Base-by-base conservation (phyloP, 768 basidiomycete species). In the Coprinopsis sp. region DNA sequence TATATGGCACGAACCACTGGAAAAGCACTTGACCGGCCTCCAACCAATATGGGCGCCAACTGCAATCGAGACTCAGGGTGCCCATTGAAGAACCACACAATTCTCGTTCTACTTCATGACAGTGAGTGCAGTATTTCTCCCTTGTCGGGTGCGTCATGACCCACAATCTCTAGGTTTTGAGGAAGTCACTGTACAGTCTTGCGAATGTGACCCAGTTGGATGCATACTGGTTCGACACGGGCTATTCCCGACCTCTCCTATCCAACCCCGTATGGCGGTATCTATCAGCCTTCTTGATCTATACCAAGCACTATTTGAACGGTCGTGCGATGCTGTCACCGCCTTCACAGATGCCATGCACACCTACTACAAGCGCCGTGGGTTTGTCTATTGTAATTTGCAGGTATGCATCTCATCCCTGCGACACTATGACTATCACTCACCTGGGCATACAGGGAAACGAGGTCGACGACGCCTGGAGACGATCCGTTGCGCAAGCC, bases 191-290 rank as follows among this genome's bases (percentile, higher is more conserved):
- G 45, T 33, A 10, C 12, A 10, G 21, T 37, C 8, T 1, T 46
- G 45, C 22, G 8, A 4, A 11, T 48, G 47, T 27, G 19, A 48
- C 6, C 4, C 18, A 13, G 8, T 27, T 1, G 80, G 77, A 4
- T 76, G 14, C 3, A 18, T 49, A 2, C 44, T 56, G 10, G 46
- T 54, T 14, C 14, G 18, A n/a, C 39, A 50, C 23, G 53, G 55
- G 2, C 36, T 57, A 1, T 57, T 54, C 34, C 55, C 53, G 0
- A 45, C 50, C 1, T 28, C 55, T 12, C 53, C 55, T 4, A 3
- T 40, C 1, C 36, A 37, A 22, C 55, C 55, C 5, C 53, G 51
- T 14, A 25, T 51, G 10, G 55, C 54, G 3, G 34, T 57, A 8
- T 47, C 54, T 5, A 49, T 52, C 6, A 33, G 44, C 13, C 44